phyloP scores from a whole-genome alignment of 2,329 filamentous ascomycete genomes.

The Fusarium nodosum region DNA sequence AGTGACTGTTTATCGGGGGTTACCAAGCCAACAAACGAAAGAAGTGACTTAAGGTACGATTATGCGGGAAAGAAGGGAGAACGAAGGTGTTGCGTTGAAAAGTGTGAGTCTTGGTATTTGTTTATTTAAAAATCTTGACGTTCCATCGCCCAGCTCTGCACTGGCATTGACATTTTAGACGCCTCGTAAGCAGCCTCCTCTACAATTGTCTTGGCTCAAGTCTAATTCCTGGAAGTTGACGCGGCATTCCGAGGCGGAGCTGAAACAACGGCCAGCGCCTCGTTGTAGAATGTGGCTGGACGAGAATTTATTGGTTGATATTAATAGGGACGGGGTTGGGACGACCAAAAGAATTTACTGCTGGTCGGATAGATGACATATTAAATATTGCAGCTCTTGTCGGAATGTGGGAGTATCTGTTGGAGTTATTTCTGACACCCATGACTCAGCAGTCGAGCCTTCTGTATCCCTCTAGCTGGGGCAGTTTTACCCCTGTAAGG shows the following conservation, averaged over 20 bases:
- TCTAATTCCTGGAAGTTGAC: constrained; percentile 45
- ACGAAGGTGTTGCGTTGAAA: background rate
- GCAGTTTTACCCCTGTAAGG: constrained; percentile 39
- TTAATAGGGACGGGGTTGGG: constrained; percentile 43
- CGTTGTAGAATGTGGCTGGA: constrained; percentile 47
- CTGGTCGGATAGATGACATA: background rate
- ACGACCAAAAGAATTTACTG: background rate
- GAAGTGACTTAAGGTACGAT: background rate
- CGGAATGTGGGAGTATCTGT: rapidly evolving
- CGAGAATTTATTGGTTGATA: constrained; percentile 39
- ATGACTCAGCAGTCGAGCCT: background rate
- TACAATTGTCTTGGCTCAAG: constrained; percentile 36
- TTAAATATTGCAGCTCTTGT: background rate
- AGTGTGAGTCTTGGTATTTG: background rate
- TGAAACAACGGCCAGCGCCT: constrained; percentile 50
- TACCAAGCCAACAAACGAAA: constrained; percentile 27
- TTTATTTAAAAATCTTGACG: background rate
- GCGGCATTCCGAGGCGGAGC: constrained; percentile 50
- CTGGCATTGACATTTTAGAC: constrained; percentile 8
- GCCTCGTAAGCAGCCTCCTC: constrained; percentile 46
- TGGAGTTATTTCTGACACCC: background rate
- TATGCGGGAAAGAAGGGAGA: background rate
- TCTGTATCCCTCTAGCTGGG: background rate
- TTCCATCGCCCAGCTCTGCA: background rate
- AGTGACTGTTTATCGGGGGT: constrained; percentile 17